These are phyloP conservation scores for Ascocoryne sarcoides DNA, from an alignment of 2,329 filamentous ascomycete species.

Conservation along the genomic window DNA sequence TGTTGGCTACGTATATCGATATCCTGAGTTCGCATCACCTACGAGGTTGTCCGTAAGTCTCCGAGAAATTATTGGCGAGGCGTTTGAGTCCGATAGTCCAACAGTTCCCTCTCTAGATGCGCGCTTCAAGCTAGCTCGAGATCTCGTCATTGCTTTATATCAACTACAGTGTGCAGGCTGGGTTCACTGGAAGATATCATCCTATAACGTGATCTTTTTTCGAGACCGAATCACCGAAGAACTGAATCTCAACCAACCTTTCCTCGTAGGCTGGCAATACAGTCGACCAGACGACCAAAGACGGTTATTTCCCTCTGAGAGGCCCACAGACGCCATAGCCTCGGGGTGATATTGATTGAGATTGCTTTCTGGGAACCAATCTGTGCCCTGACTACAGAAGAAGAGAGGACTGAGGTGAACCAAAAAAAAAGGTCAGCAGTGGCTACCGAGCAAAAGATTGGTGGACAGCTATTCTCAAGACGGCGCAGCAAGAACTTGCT, in stretches of 20 bases:
- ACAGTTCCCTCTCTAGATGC: not conserved
- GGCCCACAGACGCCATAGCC: not conserved
- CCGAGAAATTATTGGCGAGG: conserved; percentile 1
- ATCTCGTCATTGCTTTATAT: not conserved
- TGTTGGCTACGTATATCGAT: conserved; percentile 1
- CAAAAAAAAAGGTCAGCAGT: not conserved
- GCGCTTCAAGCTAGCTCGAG: conserved; percentile 1
- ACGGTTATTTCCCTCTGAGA: not conserved
- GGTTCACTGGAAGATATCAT: conserved; percentile 2
- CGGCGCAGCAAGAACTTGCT: not conserved
- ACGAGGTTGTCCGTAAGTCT: not conserved
- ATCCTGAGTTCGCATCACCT: not conserved
- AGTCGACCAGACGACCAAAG: conserved; percentile 1
- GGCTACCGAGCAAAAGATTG: not conserved
- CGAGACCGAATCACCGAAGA: conserved; percentile 1
- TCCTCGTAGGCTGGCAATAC: conserved; percentile 5
- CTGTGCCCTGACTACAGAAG: not conserved
- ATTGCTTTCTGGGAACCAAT: not conserved
- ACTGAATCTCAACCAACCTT: conserved; percentile 2
- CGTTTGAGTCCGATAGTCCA: not conserved
- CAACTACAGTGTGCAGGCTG: conserved; percentile 2
- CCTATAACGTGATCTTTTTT: conserved; percentile 2
- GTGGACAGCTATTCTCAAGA: not conserved
- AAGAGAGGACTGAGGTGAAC: not conserved
- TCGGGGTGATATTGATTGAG: not conserved